These are phyloP conservation scores for Leucocoprinus leucothites DNA, from an alignment of 768 basidiomycete genomes.

Conservation along the genomic window DNA sequence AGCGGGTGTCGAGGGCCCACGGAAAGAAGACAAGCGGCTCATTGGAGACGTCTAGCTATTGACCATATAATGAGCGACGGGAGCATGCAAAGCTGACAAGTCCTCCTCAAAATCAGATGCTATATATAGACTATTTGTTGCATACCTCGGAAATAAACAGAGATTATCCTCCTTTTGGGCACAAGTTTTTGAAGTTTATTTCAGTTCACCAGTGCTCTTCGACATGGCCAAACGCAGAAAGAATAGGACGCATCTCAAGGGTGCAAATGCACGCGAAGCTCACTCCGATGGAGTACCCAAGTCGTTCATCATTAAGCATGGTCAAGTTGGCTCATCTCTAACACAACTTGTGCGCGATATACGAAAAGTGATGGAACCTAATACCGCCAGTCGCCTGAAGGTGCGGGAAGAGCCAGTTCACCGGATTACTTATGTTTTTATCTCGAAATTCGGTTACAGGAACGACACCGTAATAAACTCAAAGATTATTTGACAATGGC, in stretches of 20 bases:
- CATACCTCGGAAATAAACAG: constrained; percentile 1
- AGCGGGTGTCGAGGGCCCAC: constrained; percentile 74
- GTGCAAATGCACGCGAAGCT: constrained; percentile 33
- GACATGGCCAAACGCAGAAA: constrained; percentile 75
- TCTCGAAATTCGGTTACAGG: too few species aligned
- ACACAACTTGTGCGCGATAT: constrained; percentile 89
- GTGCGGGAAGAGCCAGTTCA: constrained; percentile 42
- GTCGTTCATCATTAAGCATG: constrained; percentile 97
- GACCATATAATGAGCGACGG: neutral
- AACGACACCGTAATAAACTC: constrained; percentile 84
- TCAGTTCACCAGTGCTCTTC: neutral
- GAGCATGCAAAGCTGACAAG: neutral
- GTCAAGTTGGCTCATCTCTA: constrained; percentile 84
- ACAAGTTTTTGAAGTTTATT: constrained; percentile 12
- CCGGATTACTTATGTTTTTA: too few species aligned
- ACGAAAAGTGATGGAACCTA: constrained; percentile 96
- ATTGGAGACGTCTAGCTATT: constrained; percentile 16
- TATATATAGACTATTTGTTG: neutral
- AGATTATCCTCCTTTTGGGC: neutral
- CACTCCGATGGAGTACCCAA: constrained; percentile 55
- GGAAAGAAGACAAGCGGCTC: constrained; percentile 71
- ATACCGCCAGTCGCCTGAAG: constrained; percentile 89
- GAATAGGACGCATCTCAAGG: constrained; percentile 79
- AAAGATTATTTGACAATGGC: constrained; percentile 95
- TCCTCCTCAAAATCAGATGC: too few species aligned